Conservation (phyloP, 1,284 basidiomycete species). For the Athelia sp. region DNA sequence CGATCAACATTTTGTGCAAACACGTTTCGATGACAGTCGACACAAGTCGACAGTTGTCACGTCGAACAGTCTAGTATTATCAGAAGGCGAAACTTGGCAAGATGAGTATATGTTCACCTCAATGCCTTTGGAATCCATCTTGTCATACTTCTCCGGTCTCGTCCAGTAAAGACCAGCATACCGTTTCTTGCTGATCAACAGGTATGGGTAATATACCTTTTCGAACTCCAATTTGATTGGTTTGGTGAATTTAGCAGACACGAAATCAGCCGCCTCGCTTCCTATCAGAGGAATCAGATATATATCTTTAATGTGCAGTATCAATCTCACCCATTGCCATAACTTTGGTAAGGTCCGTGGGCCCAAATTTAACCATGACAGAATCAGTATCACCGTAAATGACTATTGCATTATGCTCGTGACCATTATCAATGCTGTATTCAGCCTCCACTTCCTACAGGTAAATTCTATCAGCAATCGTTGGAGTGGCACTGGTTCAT, state of each 20-base stretch:
- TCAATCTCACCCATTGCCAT: constrained; percentile 78
- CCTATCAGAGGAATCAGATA: constrained; percentile 41
- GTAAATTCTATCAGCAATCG: not conserved
- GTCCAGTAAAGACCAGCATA: constrained; percentile 98
- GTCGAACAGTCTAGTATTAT: constrained; percentile 75
- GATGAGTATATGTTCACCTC: constrained; percentile 54
- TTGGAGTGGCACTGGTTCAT: not conserved
- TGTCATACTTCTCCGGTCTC: constrained; percentile 88
- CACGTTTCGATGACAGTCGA: constrained; percentile 97
- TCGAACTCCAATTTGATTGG: constrained; percentile 98
- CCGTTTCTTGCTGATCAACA: constrained; percentile 95
- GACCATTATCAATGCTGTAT: constrained; percentile 83
- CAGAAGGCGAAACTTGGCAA: constrained; percentile 2
- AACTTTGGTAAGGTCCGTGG: constrained; percentile 75
- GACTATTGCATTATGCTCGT: constrained; percentile 82
- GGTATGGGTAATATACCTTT: constrained; percentile 95
- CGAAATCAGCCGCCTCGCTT: constrained; percentile 90
- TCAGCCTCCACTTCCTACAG: constrained; percentile 81
- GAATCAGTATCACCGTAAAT: constrained; percentile 98
- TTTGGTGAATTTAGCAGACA: constrained; percentile 86
- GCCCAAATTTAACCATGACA: constrained; percentile 95
- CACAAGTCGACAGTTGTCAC: constrained; percentile 94
- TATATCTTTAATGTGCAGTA: constrained; percentile 1
- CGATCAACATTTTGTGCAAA: constrained; percentile 93
- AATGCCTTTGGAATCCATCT: constrained; percentile 98